Conservation (phyloP, 805 yeast genomes). For the Naumovozyma dairenensis region DNA sequence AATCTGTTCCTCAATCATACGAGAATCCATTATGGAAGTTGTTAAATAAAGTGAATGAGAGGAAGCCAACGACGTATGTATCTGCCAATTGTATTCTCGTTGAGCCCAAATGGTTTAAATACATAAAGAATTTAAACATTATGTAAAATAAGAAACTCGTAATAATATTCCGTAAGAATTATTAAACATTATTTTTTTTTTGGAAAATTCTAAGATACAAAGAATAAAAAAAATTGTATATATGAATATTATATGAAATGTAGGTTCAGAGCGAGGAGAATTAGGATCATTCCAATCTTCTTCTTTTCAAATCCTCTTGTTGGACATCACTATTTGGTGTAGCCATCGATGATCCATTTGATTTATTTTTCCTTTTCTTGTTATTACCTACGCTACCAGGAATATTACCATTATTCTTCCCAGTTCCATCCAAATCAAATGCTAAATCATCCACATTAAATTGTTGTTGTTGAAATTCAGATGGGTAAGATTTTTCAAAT, state of each 20-base stretch:
- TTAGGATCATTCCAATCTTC: constrained; percentile 26
- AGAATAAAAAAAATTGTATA: background rate
- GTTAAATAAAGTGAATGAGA: no score
- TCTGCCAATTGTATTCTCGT: constrained; percentile 62
- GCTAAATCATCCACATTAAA: constrained; percentile 29
- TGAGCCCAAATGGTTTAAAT: constrained; percentile 84
- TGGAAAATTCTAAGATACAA: no score
- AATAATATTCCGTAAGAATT: no score
- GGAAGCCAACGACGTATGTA: no score
- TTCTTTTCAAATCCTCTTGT: constrained; percentile 24
- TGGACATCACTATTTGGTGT: constrained; percentile 27
- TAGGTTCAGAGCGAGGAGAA: no score
- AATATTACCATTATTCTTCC: constrained; percentile 13
- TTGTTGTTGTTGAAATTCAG: constrained; percentile 23
- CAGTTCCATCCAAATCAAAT: constrained; percentile 29
- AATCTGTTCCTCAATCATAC: constrained; percentile 25
- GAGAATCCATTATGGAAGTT: no score
- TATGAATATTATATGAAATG: no score
- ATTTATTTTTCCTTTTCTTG: constrained; percentile 25
- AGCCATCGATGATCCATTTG: constrained; percentile 29
- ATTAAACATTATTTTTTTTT: no score
- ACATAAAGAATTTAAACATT: constrained; percentile 44
- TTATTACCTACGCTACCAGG: no score
- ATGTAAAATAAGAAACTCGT: background rate
- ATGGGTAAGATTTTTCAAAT: constrained; percentile 26